Evolutionary conservation across 768 basidiomycete species (phyloP).

Genomic region (Podaxis sp.): DNA sequence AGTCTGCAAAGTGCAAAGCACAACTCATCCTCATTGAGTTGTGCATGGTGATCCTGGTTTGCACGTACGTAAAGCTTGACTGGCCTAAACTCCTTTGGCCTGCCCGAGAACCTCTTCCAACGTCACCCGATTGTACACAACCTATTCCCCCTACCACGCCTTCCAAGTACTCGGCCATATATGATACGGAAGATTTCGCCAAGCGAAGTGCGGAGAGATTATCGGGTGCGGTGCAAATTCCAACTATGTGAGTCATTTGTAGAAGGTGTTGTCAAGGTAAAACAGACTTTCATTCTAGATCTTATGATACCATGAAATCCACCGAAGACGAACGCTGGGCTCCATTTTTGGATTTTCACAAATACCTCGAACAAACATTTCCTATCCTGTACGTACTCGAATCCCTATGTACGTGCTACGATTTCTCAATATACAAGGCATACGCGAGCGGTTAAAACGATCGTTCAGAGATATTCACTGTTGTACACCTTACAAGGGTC

Average conservation of each 20-base stretch:
- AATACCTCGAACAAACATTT: constrained; percentile 26
- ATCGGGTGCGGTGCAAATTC: constrained; percentile 27
- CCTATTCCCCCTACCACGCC: constrained; percentile 19
- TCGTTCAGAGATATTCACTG: constrained; percentile 27
- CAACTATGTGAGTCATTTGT: constrained; percentile 24
- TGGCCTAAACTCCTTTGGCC: too few species aligned
- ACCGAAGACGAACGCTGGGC: constrained; percentile 27
- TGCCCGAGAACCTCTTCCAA: too few species aligned
- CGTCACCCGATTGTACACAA: constrained; percentile 18
- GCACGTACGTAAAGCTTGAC: too few species aligned
- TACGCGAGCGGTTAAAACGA: constrained; percentile 16
- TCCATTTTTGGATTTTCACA: constrained; percentile 26
- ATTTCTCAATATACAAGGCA: constrained; percentile 18
- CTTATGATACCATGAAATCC: constrained; percentile 31
- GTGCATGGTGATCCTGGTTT: too few species aligned
- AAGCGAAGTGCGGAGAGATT: constrained; percentile 21
- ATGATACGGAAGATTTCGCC: constrained; percentile 23
- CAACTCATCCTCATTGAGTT: too few species aligned
- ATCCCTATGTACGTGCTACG: background rate
- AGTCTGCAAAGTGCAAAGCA: too few species aligned
- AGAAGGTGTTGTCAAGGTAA: background rate
- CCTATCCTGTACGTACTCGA: constrained; percentile 25
- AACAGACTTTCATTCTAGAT: constrained; percentile 17
- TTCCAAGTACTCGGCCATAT: constrained; percentile 23
- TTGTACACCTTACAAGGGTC: constrained; percentile 26